These are phyloP conservation scores for Phytophthora colocasiae DNA, from an alignment of 352 stramenopile species.

Conservation along the genomic window DNA sequence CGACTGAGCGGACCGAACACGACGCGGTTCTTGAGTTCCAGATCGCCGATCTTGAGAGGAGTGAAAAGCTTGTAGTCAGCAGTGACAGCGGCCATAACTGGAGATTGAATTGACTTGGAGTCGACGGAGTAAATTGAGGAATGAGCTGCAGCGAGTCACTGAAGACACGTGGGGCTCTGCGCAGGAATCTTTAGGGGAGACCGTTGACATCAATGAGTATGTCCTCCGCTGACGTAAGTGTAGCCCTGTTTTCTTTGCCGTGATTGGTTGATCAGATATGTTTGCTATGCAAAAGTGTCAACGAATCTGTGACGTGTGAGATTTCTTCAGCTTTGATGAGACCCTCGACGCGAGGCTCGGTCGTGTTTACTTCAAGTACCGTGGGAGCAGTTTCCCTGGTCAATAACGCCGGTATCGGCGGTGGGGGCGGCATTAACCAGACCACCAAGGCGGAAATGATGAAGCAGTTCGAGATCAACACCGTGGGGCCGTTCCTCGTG, in stretches of 20 bases:
- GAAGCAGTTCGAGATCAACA: constrained; percentile 65
- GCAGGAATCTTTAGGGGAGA: not conserved
- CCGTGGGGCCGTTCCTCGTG: constrained; percentile 56
- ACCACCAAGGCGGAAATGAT: constrained; percentile 52
- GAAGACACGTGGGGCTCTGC: not conserved
- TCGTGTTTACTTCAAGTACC: too few species aligned
- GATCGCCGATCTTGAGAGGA: constrained; percentile 40
- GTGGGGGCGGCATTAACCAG: constrained; percentile 35
- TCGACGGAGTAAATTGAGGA: constrained; percentile 17
- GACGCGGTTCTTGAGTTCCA: constrained; percentile 64
- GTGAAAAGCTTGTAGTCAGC: constrained; percentile 48
- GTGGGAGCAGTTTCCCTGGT: too few species aligned
- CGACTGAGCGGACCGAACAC: constrained; percentile 63
- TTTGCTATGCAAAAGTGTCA: not conserved
- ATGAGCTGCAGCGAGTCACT: constrained; percentile 8
- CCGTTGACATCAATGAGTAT: not conserved
- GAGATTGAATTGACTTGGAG: not conserved
- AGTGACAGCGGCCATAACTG: constrained; percentile 20
- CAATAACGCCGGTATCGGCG: constrained; percentile 56
- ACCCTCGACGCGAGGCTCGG: too few species aligned
- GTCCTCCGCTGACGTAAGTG: not conserved
- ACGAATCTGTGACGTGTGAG: constrained; percentile 1
- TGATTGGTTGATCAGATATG: not conserved
- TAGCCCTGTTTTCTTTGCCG: not conserved
- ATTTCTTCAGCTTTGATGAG: not conserved